Evolutionary conservation across 2,329 filamentous ascomycete genomes (phyloP).

Genomic region (Hymenoscyphus fructigenus): DNA sequence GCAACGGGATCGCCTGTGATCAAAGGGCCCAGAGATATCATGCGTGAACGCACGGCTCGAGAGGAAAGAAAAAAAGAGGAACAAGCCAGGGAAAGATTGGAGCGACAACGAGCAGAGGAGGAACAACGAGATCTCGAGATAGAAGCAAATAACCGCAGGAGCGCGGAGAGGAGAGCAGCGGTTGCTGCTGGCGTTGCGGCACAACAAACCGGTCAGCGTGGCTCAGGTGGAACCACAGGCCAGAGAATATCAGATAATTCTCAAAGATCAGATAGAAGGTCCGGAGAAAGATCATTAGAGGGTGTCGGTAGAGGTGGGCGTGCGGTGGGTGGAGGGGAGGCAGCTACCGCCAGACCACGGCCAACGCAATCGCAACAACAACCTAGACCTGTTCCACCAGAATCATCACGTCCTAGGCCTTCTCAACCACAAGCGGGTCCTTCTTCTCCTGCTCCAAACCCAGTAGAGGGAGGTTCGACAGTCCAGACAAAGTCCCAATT

Average conservation of each 20-base stretch:
- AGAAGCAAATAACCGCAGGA: constrained; percentile 54
- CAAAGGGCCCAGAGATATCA: constrained; percentile 83
- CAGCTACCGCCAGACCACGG: constrained; percentile 31
- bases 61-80: constrained; percentile 65
- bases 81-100: constrained; percentile 47
- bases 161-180: constrained; percentile 59
- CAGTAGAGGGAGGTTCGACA: constrained; percentile 16
- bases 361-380: constrained; percentile 29
- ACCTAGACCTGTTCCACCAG: constrained; percentile 22
- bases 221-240: constrained; percentile 25
- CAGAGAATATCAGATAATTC: constrained; percentile 36
- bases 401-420: constrained; percentile 18
- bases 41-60: constrained; percentile 79
- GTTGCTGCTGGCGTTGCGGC: constrained; percentile 52
- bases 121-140: constrained; percentile 54
- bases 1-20: constrained; percentile 58
- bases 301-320: constrained; percentile 30
- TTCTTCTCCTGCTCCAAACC: constrained; percentile 13
- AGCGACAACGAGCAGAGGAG: constrained; percentile 50
- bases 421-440: constrained; percentile 16
- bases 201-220: constrained; percentile 28
- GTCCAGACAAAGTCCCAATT: constrained; percentile 64
- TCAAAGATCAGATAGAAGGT: constrained; percentile 33
- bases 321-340: constrained; percentile 31
- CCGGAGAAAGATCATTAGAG: constrained; percentile 27